Evolutionary conservation across 495 filamentous ascomycete species (phyloP), one percentile per base, ranked within the genome.

Genomic region (Daldinia decipiens): DNA sequence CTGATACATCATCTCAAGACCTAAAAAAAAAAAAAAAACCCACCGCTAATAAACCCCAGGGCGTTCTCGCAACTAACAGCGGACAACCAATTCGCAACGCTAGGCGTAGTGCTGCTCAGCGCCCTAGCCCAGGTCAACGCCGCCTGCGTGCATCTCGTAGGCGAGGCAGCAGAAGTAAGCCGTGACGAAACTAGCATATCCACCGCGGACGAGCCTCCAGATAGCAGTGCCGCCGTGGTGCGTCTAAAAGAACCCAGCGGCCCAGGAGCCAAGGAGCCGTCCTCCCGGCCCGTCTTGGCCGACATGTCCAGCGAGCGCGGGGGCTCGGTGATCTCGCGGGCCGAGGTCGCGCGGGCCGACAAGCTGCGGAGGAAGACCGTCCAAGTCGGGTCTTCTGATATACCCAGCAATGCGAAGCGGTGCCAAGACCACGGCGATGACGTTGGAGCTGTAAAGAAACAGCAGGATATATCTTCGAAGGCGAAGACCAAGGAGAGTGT

Each of bases 41-140:
- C n/a, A n/a, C n/a, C n/a, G n/a, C n/a, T 24, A 24, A 53, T 62
- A 1, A 59, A 47, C 43, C 15, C n/a, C 52, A 83, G 82, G 15
- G 87, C 90, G 0, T 95, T 96, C 74, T 87, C 87, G 7, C 89
- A 88, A 27, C 80, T 95, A 13, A 79, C 91, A 5, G 88, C 88
- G 8, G 91, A 93, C 78, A 86, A 82, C 39, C 91, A 92, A 66
- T 93, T 91, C 75, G 87, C 91, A n/a, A 81, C 90, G 1, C 83
- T 95, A n/a, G 93, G 93, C n/a, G 80, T 93, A 15, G 85, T 92
- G 50, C 82, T 96, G 5, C 54, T 94, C n/a, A 88, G 86, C 17
- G 79, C 84, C 13, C 78, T 94, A 51, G 89, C 89, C 26, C 86
- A 88, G 65, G 77, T 92, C 50, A 78, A 84, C 65, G 81, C 77